Base-by-base conservation (phyloP, 129 eudicot genomes). In the Deinandra increscens region DNA sequence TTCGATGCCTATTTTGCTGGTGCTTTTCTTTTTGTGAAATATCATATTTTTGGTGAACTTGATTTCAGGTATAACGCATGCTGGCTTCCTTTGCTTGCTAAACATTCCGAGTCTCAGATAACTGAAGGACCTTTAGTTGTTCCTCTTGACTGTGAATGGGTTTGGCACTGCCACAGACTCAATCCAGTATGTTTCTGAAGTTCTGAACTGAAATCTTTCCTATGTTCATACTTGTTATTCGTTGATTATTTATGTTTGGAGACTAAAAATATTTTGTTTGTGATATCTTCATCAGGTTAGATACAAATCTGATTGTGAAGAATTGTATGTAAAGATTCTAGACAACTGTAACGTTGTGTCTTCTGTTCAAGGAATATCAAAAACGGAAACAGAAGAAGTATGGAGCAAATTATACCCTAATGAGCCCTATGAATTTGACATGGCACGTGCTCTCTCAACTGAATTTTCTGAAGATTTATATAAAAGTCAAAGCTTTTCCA, bases 121-220 rank as follows among this genome's bases (percentile, higher is more conserved):
- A 73, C 74, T n/a, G 78, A 81, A 55, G 99, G 88, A 68, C 93
- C 97, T 48, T 68, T 94, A 66, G 99, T 94, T 79, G 93, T 89
- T 80, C 99, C 99, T 53, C 91, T 94, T 74, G 99, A 94, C 58
- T 94, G 96, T 80, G 99, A 94, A 81, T 94, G 97, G 99, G 80
- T 94, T 74, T 94, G 99, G 99, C 99, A 94, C 64, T 89, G 93
- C 82, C 99, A 94, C 80, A 81, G 97, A 80, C 99, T 94, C 51
- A 94, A 94, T 81, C 99, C 99, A 7, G 99, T 94, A 94, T 38
- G 90, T 9, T 73, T 77, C 59, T 60, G 9, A 38, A 61, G 9
- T 73, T 77, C 59, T 60, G 9, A 38, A 61, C 59, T 63, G n/a
- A 67, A 60, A 54, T 45, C 1, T 55, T 29, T 29, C 22, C 71